Conservation (phyloP, 441 rosid genomes). For the Erodium texanum region DNA sequence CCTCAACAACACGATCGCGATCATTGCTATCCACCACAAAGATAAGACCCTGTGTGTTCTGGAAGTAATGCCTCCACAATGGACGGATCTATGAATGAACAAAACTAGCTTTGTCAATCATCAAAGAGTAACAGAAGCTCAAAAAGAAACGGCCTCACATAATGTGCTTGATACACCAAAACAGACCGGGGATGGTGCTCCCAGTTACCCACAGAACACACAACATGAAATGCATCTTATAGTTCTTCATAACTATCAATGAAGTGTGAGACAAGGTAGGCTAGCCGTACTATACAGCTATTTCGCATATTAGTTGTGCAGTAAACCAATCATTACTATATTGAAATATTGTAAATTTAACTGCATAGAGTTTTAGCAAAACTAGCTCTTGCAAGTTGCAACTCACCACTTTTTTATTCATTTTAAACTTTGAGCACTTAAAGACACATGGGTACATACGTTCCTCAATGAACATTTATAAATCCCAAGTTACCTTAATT, state of each 20-base stretch:
- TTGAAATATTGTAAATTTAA: background rate
- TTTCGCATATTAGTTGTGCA: background rate
- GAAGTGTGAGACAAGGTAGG: background rate
- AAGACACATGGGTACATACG: background rate
- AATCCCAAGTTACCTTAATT: background rate
- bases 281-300: background rate
- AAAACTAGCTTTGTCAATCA: background rate
- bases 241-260: background rate
- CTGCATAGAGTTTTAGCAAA: background rate
- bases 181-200: background rate
- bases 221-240: background rate
- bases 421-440: background rate
- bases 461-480: background rate
- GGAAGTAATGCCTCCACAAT: conserved; percentile 57
- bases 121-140: background rate
- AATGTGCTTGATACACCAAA: background rate
- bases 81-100: conserved; percentile 39
- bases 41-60: conserved; percentile 52
- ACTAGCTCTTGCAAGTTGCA: background rate
- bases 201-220: background rate
- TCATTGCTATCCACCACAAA: conserved; percentile 58
- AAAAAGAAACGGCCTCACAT: background rate
- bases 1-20: conserved; percentile 47
- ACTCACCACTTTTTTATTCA: no score
- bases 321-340: background rate